Evolutionary conservation across 163 green algal genomes (phyloP), one percentile per base, ranked within the genome.

Genomic region (Scenedesmus sp.): DNA sequence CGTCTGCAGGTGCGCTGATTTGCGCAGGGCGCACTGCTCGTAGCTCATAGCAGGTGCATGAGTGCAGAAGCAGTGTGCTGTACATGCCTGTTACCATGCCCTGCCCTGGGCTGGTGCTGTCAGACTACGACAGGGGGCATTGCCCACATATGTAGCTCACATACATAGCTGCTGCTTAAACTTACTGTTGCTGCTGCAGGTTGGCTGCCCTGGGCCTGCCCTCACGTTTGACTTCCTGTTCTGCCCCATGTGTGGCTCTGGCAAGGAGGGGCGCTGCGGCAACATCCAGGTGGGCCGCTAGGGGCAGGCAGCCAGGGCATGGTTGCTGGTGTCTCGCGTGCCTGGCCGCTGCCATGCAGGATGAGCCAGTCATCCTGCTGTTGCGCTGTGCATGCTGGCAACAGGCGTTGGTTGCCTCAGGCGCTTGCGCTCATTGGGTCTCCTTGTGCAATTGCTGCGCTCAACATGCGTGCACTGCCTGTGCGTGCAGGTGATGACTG

Each of bases 171-270:
- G 84, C 84, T 70, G 57, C 84, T 52, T 2, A 13, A 13, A 59
- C 9, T 8, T 55, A 59, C 7, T 89, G 54, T 20, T 89, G 84
- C 59, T 77, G 34, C 12, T 74, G 73, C 77, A 87, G 87, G 87
- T 87, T 34, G 93, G 93, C 16, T 93, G 74, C 20, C 93, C 93
- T 57, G 92, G 92, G n/a, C 92, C 93, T 34, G 82, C 82, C 0
- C 93, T 95, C 1, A 92, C 86, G 5, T 95, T 95, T 86, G 91
- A 94, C 77, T 94, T 92, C 79, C 73, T 95, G 76, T 92, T 88
- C 64, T 95, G 93, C 76, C 86, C 92, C 2, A 60, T 90, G 66
- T 95, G 93, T 46, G 87, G 91, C 56, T 90, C 73, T 52, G 85
- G 90, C 66, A 79, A 77, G 12, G 90, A 93, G 12, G 90, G 90